A percentile compares a stretch with the other conserved stretches of the same genome.
Conservation (phyloP, 148 eudicot genomes). For the Cornus suecica region DNA sequence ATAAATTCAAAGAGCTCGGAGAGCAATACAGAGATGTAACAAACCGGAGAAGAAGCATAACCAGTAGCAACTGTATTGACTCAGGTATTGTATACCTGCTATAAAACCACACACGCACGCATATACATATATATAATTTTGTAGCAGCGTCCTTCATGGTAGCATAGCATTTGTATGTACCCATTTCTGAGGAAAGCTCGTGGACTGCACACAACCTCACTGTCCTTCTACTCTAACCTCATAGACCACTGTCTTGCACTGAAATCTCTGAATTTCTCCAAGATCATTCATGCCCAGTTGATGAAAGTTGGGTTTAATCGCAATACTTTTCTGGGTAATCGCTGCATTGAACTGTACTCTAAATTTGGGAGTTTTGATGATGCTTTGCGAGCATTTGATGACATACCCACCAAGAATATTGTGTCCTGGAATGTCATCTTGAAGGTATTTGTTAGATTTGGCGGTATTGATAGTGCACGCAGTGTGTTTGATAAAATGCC, state of each 20-base stretch:
- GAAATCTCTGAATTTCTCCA: conserved; percentile 40
- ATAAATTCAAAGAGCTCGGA: background rate
- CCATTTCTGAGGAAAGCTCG: conserved; percentile 27
- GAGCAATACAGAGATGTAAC: background rate
- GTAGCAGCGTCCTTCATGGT: background rate
- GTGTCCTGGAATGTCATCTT: conserved; percentile 72
- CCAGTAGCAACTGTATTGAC: background rate
- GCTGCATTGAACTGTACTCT: conserved; percentile 60
- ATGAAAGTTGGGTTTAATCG: conserved; percentile 59
- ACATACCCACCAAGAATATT: conserved; percentile 47
- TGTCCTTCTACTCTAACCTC: conserved; percentile 42
- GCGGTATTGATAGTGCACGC: conserved; percentile 41
- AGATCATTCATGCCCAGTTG: conserved; percentile 56
- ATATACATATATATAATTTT: too few species aligned
- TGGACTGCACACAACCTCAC: conserved; percentile 29
- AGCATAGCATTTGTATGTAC: conserved; percentile 33
- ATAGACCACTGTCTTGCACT: conserved; percentile 45
- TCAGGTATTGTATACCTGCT: background rate
- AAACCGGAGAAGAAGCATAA: background rate
- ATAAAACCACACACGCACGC: too few species aligned
- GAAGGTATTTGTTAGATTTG: conserved; percentile 33
- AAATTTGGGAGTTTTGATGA: conserved; percentile 24
- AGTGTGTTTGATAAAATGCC: conserved; percentile 65
- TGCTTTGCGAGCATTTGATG: conserved; percentile 52
- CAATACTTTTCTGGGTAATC: conserved; percentile 68